Conservation (phyloP, 164 flowering plant genomes). For the Pachysandra terminalis region DNA sequence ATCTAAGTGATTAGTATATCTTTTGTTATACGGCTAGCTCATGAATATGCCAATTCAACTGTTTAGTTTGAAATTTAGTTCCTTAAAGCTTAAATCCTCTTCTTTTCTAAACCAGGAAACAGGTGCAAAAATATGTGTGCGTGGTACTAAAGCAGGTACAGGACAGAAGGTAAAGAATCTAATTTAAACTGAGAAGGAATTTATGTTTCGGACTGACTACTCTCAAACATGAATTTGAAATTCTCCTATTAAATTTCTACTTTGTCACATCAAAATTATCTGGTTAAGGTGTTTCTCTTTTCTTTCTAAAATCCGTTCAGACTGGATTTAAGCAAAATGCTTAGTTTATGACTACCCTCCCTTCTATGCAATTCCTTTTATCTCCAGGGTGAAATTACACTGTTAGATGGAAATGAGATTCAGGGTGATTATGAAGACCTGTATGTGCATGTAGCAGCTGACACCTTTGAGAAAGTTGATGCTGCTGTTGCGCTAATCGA, state of each 20-base stretch:
- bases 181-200: neutral
- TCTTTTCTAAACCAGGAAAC: constrained; percentile 61
- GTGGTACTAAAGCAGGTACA: constrained; percentile 55
- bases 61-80: neutral
- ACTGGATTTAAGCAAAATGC: neutral
- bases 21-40: neutral
- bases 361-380: neutral
- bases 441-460: constrained; percentile 69
- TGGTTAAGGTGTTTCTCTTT: neutral
- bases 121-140: constrained; percentile 68
- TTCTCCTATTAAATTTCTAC: neutral
- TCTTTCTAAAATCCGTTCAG: neutral
- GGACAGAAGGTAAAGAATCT: constrained; percentile 55
- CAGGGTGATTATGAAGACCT: constrained; percentile 55
- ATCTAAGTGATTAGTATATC: neutral
- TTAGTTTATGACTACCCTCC: neutral
- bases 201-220: neutral
- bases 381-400: constrained; percentile 61
- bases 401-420: constrained; percentile 44
- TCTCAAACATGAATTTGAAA: neutral
- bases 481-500: constrained; percentile 83
- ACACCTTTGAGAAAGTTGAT: constrained; percentile 87
- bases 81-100: neutral
- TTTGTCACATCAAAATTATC: neutral
- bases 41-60: neutral